These are phyloP conservation scores for Silene vulgaris DNA, from an alignment of 179 eudicot species.

Conservation along the genomic window DNA sequence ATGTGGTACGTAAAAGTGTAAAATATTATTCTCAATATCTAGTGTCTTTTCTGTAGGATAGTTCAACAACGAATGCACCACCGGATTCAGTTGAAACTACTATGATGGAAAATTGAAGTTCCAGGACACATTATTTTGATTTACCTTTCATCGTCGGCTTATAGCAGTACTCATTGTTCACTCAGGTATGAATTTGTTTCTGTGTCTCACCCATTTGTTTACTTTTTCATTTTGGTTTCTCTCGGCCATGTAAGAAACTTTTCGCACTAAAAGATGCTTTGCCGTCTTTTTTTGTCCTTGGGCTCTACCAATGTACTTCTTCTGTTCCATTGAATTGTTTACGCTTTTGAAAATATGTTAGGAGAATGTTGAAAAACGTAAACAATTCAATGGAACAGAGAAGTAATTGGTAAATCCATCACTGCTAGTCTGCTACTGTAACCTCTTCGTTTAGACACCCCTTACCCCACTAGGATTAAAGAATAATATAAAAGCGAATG, in stretches of 20 bases:
- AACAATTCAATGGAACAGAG: too few species aligned
- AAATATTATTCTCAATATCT: not conserved
- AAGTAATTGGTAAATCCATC: too few species aligned
- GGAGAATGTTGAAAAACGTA: too few species aligned
- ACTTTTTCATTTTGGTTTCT: not conserved
- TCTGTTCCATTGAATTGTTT: too few species aligned
- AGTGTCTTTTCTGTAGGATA: not conserved
- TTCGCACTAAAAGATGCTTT: not conserved
- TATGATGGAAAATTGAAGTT: not conserved
- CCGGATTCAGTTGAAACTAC: not conserved
- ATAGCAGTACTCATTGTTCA: not conserved
- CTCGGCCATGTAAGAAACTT: not conserved
- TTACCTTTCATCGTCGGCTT: constrained; percentile 6
- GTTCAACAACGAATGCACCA: not conserved
- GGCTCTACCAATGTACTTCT: not conserved
- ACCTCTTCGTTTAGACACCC: too few species aligned
- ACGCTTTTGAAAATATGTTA: too few species aligned
- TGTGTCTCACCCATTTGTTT: not conserved
- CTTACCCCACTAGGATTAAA: too few species aligned
- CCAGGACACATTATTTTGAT: not conserved
- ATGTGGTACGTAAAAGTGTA: not conserved
- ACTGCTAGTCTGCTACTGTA: too few species aligned
- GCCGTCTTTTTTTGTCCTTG: not conserved
- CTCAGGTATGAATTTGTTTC: constrained; percentile 11
- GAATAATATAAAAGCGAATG: too few species aligned